phyloP scores from a whole-genome alignment of 2,329 filamentous ascomycete genomes.

The Calonectria hongkongensis region DNA sequence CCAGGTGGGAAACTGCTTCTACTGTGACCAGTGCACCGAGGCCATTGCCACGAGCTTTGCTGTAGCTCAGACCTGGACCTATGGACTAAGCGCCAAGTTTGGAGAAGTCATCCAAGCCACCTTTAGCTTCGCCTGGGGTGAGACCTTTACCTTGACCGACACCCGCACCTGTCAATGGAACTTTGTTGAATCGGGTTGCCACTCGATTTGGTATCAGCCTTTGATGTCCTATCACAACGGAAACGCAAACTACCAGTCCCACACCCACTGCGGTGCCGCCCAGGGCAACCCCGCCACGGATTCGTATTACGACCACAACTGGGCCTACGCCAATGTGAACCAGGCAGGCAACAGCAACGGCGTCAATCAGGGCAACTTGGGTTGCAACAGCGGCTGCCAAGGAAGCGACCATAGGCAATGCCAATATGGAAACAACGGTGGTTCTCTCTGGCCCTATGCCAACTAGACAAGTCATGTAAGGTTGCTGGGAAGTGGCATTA shows the following conservation, averaged over 20 bases:
- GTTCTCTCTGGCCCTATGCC: constrained; percentile 25
- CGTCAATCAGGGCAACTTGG: constrained; percentile 20
- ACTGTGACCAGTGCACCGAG: constrained; percentile 18
- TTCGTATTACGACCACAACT: constrained; percentile 25
- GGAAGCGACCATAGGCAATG: constrained; percentile 25
- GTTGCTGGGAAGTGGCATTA: not conserved
- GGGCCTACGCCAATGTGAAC: constrained; percentile 28
- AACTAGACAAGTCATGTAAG: not conserved
- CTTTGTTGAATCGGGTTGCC: constrained; percentile 17
- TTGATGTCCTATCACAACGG: constrained; percentile 29
- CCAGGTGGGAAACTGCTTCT: constrained; percentile 23
- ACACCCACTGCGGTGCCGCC: constrained; percentile 21
- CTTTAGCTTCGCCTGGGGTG: constrained; percentile 19
- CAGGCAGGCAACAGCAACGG: constrained; percentile 23
- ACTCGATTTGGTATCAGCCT: constrained; percentile 26
- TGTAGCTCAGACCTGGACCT: constrained; percentile 20
- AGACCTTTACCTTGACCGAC: constrained; percentile 21
- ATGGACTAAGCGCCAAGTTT: constrained; percentile 15
- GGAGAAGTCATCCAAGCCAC: constrained; percentile 7
- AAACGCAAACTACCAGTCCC: constrained; percentile 25
- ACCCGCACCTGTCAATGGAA: constrained; percentile 29
- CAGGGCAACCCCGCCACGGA: constrained; percentile 21
- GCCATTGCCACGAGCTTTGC: constrained; percentile 20
- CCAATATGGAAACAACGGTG: constrained; percentile 26
- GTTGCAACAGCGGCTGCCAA: constrained; percentile 26